phyloP scores from a whole-genome alignment of 495 filamentous ascomycete genomes.

The Xylaria flabelliformis region DNA sequence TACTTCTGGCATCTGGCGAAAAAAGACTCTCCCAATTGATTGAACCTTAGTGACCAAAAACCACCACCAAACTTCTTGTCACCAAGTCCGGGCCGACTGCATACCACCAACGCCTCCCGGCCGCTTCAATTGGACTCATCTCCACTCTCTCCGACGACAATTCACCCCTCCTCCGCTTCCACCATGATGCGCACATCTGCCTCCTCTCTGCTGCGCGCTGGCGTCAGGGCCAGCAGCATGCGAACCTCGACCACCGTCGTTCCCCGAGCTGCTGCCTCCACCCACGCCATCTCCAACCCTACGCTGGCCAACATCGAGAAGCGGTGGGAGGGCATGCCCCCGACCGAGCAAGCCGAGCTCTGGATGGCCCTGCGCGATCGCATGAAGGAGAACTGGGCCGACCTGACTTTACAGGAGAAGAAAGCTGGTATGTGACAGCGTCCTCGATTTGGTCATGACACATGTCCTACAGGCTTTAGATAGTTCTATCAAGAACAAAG shows the following conservation, averaged over 20 bases:
- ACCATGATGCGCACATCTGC: slow-evolving; percentile 51
- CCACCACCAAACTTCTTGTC: slow-evolving; percentile 40
- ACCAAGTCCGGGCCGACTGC: slow-evolving; percentile 37
- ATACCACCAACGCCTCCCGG: slow-evolving; percentile 36
- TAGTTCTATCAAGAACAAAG: background rate
- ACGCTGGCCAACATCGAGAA: slow-evolving; percentile 98
- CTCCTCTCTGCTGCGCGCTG: slow-evolving; percentile 49
- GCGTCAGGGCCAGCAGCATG: slow-evolving; percentile 48
- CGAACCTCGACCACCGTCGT: slow-evolving; percentile 45
- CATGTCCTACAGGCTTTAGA: background rate
- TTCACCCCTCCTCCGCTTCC: background rate
- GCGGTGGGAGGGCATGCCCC: slow-evolving; percentile 96
- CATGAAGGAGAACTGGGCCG: slow-evolving; percentile 97
- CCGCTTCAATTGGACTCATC: slow-evolving; percentile 51
- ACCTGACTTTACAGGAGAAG: slow-evolving; percentile 95
- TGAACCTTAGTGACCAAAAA: slow-evolving; percentile 23
- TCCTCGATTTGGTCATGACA: background rate
- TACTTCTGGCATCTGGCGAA: slow-evolving; percentile 26
- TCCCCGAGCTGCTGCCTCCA: slow-evolving; percentile 69
- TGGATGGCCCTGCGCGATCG: slow-evolving; percentile 98
- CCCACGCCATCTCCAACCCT: slow-evolving; percentile 95
- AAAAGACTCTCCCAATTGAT: slow-evolving; percentile 42
- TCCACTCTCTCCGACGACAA: slow-evolving; percentile 41
- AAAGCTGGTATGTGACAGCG: slow-evolving; percentile 83
- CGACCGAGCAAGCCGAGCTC: slow-evolving; percentile 97